Conservation (phyloP, 2,329 filamentous ascomycete genomes). For the Ophioceras dolichostomum region DNA sequence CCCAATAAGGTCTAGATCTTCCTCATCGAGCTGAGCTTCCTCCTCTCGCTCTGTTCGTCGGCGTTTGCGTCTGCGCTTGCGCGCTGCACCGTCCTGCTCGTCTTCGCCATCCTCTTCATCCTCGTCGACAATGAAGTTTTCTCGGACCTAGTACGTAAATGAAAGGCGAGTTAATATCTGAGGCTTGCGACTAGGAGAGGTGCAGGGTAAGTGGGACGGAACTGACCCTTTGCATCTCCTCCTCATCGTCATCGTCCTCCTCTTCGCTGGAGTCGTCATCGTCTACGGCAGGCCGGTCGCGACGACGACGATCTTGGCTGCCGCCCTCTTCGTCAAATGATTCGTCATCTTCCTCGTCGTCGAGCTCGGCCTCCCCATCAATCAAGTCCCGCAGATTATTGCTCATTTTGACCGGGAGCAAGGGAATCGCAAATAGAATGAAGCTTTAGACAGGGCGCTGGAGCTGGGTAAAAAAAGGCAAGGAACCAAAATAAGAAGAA, state of each 20-base stretch:
- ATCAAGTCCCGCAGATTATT: slow-evolving; percentile 63
- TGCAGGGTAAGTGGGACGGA: too few relatives aligned
- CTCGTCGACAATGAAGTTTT: slow-evolving; percentile 94
- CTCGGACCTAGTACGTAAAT: slow-evolving; percentile 55
- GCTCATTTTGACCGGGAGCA: slow-evolving; percentile 41
- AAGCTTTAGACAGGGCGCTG: too few relatives aligned
- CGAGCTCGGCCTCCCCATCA: slow-evolving; percentile 74
- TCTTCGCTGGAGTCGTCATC: slow-evolving; percentile 84
- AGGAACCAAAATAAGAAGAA: too few relatives aligned
- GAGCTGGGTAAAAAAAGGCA: too few relatives aligned
- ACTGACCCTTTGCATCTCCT: slow-evolving; percentile 61
- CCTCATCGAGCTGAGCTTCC: slow-evolving; percentile 85
- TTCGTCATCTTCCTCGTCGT: slow-evolving; percentile 75
- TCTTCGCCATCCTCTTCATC: slow-evolving; percentile 72
- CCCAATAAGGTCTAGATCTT: slow-evolving; percentile 91
- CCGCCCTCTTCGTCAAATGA: slow-evolving; percentile 69
- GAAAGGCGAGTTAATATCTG: slow-evolving; percentile 5
- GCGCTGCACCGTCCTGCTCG: slow-evolving; percentile 45
- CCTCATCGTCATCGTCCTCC: slow-evolving; percentile 83
- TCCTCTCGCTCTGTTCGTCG: slow-evolving; percentile 65
- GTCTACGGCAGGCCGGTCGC: slow-evolving; percentile 22
- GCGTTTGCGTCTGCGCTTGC: slow-evolving; percentile 63
- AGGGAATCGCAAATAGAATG: too few relatives aligned
- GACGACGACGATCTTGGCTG: slow-evolving; percentile 24
- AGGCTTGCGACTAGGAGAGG: too few relatives aligned